A percentile compares a stretch with the other conserved stretches of the same genome.
These are phyloP conservation scores for Mallotus repandus DNA, from an alignment of 441 rosid genomes.

Conservation along the genomic window DNA sequence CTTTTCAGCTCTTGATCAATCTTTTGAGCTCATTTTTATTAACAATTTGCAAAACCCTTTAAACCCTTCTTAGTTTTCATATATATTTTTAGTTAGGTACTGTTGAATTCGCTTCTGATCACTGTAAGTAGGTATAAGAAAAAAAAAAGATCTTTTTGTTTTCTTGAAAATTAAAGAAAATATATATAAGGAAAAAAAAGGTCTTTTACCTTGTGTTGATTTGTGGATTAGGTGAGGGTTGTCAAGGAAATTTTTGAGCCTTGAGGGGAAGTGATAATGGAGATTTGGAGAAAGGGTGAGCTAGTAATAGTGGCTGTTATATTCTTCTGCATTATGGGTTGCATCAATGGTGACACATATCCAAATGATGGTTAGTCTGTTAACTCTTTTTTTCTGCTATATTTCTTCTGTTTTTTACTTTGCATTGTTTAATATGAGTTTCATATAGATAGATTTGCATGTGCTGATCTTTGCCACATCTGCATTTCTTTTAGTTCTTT, in stretches of 20 bases:
- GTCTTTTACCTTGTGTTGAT: not conserved
- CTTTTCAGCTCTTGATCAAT: not conserved
- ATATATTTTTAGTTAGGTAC: not conserved
- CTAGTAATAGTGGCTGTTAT: slow-evolving; percentile 37
- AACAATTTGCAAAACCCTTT: not conserved
- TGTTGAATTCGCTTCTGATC: not conserved
- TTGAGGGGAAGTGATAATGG: slow-evolving; percentile 32
- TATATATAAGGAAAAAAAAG: slow-evolving; percentile 25
- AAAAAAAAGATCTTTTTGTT: no score
- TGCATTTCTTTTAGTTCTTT: slow-evolving; percentile 19
- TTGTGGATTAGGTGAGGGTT: not conserved
- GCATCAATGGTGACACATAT: slow-evolving; percentile 70
- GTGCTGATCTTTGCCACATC: slow-evolving; percentile 35
- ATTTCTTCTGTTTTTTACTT: not conserved
- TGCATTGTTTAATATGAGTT: slow-evolving; percentile 3
- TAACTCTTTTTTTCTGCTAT: not conserved
- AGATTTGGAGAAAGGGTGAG: slow-evolving; percentile 33
- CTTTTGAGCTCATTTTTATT: not conserved
- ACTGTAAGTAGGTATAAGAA: slow-evolving; percentile 1
- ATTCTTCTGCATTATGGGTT: slow-evolving; percentile 64
- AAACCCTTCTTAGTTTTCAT: not conserved
- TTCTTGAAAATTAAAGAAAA: not conserved
- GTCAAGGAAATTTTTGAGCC: not conserved
- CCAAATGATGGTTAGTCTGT: slow-evolving; percentile 65
- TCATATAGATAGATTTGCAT: slow-evolving; percentile 26